A percentile compares a stretch with the other conserved stretches of the same genome.
Conservation (phyloP, 768 basidiomycete genomes). For the Termitomyces sp. region DNA sequence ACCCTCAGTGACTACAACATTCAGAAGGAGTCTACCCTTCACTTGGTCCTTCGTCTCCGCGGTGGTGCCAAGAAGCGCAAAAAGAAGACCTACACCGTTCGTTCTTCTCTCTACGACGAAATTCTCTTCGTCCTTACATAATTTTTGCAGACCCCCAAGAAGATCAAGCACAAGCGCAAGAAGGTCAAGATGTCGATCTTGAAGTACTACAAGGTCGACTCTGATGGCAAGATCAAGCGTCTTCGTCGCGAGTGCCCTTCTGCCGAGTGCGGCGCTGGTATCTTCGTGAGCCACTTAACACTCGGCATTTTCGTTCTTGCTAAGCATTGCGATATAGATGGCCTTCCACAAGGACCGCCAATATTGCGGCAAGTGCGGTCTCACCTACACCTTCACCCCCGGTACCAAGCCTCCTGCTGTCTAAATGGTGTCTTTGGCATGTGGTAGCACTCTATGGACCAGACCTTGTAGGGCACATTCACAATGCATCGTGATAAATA, state of each 20-base stretch:
- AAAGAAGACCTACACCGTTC: conserved; percentile 98
- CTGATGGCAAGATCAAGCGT: conserved; percentile 99
- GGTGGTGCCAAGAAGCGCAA: conserved; percentile 99
- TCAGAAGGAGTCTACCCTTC: conserved; percentile 99
- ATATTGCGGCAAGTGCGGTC: conserved; percentile 93
- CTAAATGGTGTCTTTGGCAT: conserved; percentile 25
- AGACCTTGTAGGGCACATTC: background rate
- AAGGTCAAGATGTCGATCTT: conserved; percentile 99
- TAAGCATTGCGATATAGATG: conserved; percentile 55
- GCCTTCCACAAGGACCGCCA: conserved; percentile 98
- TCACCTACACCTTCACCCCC: conserved; percentile 82
- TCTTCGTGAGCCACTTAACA: conserved; percentile 58
- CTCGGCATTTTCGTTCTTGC: conserved; percentile 1
- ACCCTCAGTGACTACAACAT: conserved; percentile 96
- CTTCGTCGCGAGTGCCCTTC: conserved; percentile 93
- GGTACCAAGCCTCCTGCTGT: conserved; percentile 74
- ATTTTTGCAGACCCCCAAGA: conserved; percentile 79
- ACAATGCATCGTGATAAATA: background rate
- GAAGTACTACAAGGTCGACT: conserved; percentile 99
- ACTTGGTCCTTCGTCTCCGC: conserved; percentile 94
- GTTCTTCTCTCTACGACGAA: conserved; percentile 19
- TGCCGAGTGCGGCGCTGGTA: conserved; percentile 79
- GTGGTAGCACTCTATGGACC: background rate
- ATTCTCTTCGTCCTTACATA: background rate
- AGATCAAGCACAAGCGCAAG: conserved; percentile 99